Conservation (phyloP, 2,329 filamentous ascomycete genomes). For the Aspergillus melleus region DNA sequence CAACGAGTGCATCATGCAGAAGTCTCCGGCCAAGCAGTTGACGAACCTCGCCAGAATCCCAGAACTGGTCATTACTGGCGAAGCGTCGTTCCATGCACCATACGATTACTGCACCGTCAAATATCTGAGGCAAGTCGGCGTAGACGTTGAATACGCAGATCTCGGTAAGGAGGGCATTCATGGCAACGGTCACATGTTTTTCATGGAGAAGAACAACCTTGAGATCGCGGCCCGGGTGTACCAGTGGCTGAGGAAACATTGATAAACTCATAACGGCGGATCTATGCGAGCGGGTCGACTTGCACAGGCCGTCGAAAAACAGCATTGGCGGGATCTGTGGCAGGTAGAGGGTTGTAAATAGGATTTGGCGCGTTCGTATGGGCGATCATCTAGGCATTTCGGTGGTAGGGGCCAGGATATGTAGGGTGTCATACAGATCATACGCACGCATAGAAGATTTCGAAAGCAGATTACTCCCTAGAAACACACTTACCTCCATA, state of each 20-base stretch:
- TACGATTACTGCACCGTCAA: conserved; percentile 58
- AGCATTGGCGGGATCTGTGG: no score
- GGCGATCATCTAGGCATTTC: no score
- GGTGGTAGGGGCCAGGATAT: no score
- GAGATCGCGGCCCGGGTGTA: conserved; percentile 9
- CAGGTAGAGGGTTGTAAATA: no score
- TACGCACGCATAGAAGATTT: no score
- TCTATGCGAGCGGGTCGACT: neutral
- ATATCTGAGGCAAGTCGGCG: conserved; percentile 56
- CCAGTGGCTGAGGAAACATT: conserved; percentile 3
- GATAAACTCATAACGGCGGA: neutral
- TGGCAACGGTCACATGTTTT: conserved; percentile 56
- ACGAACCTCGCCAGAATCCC: conserved; percentile 50
- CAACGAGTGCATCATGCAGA: conserved; percentile 40
- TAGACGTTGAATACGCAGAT: conserved; percentile 45
- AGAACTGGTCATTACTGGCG: conserved; percentile 52
- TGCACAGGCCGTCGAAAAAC: no score
- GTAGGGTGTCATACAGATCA: no score
- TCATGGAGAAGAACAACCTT: conserved; percentile 28
- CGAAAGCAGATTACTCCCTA: no score
- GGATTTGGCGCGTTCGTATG: no score
- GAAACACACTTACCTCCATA: no score
- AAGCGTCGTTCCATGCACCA: conserved; percentile 55
- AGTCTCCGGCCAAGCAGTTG: conserved; percentile 44
- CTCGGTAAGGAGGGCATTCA: conserved; percentile 46